phyloP scores from a whole-genome alignment of 345 rosid genomes.

The Carallia brachiata region DNA sequence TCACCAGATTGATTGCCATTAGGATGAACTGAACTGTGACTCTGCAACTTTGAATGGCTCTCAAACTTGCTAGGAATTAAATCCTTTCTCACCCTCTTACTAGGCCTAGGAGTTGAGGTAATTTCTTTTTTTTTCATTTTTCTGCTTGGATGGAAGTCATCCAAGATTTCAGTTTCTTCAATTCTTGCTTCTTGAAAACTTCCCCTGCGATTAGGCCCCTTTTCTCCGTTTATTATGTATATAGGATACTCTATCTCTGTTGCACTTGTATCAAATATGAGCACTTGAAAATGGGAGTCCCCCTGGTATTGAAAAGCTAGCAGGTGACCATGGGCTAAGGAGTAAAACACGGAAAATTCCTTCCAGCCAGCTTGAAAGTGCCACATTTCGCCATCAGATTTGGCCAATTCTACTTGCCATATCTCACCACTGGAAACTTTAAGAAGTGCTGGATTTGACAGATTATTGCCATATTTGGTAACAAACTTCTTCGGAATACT shows the following conservation, averaged over 20 bases:
- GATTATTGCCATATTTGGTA: not conserved
- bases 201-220: no score
- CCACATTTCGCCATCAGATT: not conserved
- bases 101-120: no score
- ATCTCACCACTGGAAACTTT: not conserved
- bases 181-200: no score
- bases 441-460: constrained; percentile 2
- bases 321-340: not conserved
- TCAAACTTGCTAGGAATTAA: no score
- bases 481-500: not conserved
- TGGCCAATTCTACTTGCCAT: not conserved
- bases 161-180: no score
- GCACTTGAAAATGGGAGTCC: not conserved
- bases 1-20: no score
- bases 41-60: no score
- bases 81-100: no score
- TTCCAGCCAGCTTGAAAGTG: constrained; percentile 11
- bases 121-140: no score
- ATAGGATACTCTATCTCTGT: not conserved
- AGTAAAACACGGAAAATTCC: not conserved
- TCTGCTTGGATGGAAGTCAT: no score
- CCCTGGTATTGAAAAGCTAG: constrained; percentile 4
- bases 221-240: no score
- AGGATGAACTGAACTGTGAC: no score
- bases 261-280: not conserved